Evolutionary conservation across 768 basidiomycete genomes (phyloP), one percentile per base, ranked within the genome.

Genomic region (Leccinum disarticulatum): DNA sequence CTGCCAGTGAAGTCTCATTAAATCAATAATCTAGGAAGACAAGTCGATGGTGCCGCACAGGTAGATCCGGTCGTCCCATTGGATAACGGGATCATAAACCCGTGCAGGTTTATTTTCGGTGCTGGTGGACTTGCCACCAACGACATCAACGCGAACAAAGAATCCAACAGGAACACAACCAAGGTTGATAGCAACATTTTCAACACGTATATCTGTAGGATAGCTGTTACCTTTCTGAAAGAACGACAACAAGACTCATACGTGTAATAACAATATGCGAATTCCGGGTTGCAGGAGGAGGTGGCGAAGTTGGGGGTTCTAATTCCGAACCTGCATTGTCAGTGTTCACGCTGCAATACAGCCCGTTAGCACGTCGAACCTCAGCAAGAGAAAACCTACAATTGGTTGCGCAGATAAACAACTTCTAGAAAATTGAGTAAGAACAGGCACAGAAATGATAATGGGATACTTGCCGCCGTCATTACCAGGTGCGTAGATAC

Each of bases 121-220:
- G 19, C 47, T 54, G 48, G 51, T 56, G 27, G 31, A 3, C 15
- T 22, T 36, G 35, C 38, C 41, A 10, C 1, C 17, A 10, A 57
- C 48, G 48, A 38, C 38, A 38, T 67, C 27, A 9, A 66, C 48
- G 6, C 52, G 54, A 30, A 61, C 60, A 52, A 57, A 67, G 43
- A 67, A 67, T 2, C 66, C 60, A 8, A 61, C 36, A 14, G 66
- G 66, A 41, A 67, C 54, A 22, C 62, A 66, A 27, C 41, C 51
- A 43, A 66, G 55, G 28, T 47, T 27, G 22, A 55, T 19, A 6
- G 38, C 22, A 28, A 57, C 30, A 52, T 60, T 56, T 36, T 59
- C 57, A 38, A 52, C 66, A 25, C 58, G 66, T 0, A 67, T 61
- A 4, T 56, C 66, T 67, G 28, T 11, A 27, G 11, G 36, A 27